These are phyloP conservation scores for Breynia disticha DNA, from an alignment of 441 rosid species.

Conservation along the genomic window DNA sequence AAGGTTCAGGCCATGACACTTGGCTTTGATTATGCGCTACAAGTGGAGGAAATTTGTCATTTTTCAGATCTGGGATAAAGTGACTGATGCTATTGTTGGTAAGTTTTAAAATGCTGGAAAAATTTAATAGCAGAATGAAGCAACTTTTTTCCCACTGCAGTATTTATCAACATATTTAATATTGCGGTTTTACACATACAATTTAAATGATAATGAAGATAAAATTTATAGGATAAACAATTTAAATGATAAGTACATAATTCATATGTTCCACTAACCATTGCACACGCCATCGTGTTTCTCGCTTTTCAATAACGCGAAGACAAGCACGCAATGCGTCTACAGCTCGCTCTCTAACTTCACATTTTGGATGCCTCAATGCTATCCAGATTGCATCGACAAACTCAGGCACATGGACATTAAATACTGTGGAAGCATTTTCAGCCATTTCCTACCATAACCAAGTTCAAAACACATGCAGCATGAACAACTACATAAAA, in stretches of 20 bases:
- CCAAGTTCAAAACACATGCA: slow-evolving; percentile 11
- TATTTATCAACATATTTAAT: too few relatives aligned
- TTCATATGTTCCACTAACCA: slow-evolving; percentile 38
- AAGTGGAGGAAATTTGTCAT: too few relatives aligned
- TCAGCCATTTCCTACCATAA: slow-evolving; percentile 90
- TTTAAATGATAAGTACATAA: neutral
- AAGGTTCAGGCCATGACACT: too few relatives aligned
- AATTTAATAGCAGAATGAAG: too few relatives aligned
- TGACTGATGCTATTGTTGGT: too few relatives aligned
- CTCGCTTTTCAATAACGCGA: slow-evolving; percentile 96
- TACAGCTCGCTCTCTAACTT: slow-evolving; percentile 86
- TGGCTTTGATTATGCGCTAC: too few relatives aligned
- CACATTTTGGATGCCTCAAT: slow-evolving; percentile 84
- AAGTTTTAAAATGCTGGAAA: too few relatives aligned
- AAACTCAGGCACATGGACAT: slow-evolving; percentile 93
- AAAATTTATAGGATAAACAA: neutral
- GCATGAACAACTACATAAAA: neutral
- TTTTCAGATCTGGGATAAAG: too few relatives aligned
- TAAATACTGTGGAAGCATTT: slow-evolving; percentile 99
- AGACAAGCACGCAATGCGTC: slow-evolving; percentile 99
- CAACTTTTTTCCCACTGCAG: too few relatives aligned
- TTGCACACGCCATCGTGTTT: slow-evolving; percentile 99
- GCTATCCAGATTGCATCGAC: slow-evolving; percentile 99
- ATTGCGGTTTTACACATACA: neutral
- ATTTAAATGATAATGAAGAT: neutral